phyloP scores from a whole-genome alignment of 805 yeast species.

The Nakazawaea ishiwadae region DNA sequence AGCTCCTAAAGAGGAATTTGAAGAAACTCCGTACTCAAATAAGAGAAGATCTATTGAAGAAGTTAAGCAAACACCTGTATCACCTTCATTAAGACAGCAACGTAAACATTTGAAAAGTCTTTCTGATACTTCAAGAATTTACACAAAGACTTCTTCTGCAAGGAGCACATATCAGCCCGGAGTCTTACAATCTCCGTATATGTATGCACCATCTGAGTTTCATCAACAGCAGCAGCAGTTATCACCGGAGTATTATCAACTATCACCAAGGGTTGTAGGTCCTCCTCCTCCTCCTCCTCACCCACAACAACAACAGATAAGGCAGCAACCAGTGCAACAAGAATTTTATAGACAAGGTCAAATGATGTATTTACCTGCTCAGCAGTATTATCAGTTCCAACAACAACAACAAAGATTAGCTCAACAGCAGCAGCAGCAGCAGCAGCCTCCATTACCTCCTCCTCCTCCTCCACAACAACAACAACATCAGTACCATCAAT shows the following conservation, averaged over 20 bases:
- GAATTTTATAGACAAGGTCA: not conserved
- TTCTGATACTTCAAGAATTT: conserved; percentile 4
- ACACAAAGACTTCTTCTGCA: conserved; percentile 9
- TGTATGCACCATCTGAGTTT: not conserved
- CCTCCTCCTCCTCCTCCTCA: conserved; percentile 6
- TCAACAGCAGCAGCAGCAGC: no score
- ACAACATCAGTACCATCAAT: conserved; percentile 9
- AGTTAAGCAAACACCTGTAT: not conserved
- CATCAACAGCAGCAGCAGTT: conserved; percentile 10
- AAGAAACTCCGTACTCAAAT: not conserved
- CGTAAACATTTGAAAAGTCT: conserved; percentile 12
- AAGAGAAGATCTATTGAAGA: not conserved
- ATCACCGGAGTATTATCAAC: conserved; percentile 3
- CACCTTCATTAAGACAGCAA: not conserved
- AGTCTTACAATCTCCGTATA: not conserved
- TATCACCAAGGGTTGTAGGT: not conserved
- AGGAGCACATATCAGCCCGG: conserved; percentile 7
- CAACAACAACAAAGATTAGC: conserved; percentile 9
- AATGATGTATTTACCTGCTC: conserved; percentile 2
- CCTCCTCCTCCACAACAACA: conserved; percentile 7
- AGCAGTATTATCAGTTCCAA: conserved; percentile 6
- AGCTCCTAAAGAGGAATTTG: conserved; percentile 23
- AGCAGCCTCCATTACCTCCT: conserved; percentile 8
- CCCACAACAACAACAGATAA: conserved; percentile 16
- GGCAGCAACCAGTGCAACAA: conserved; percentile 14